phyloP scores from a whole-genome alignment of 1,284 basidiomycete genomes.

The Cryptococcus sp. region DNA sequence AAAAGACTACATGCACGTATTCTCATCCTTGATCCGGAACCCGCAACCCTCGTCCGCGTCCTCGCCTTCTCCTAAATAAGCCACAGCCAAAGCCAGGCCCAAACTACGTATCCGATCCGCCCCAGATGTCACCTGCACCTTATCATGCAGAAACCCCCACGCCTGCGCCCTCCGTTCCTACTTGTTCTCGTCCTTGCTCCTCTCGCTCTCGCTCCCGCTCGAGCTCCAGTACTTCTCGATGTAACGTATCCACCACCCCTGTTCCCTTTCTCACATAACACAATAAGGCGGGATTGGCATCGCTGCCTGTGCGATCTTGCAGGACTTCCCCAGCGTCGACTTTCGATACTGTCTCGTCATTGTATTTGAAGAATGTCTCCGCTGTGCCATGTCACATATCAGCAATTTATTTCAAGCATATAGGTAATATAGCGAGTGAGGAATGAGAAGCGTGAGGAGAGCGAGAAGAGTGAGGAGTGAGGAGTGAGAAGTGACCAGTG shows the following conservation, averaged over 20 bases:
- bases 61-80: too few relatives aligned
- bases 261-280: conserved; percentile 52
- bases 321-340: conserved; percentile 46
- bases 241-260: conserved; percentile 44
- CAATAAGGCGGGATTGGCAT: conserved; percentile 53
- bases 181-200: too few relatives aligned
- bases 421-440: not conserved
- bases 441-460: not conserved
- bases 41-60: too few relatives aligned
- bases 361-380: conserved; percentile 93
- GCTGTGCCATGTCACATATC: conserved; percentile 37
- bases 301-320: conserved; percentile 45
- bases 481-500: not conserved
- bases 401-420: not conserved
- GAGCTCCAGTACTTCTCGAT: conserved; percentile 36
- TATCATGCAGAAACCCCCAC: not conserved
- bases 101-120: not conserved
- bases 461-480: not conserved
- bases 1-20: too few relatives aligned
- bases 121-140: too few relatives aligned
- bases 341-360: conserved; percentile 75
- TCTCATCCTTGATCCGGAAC: too few relatives aligned
- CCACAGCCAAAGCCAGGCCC: too few relatives aligned
- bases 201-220: too few relatives aligned
- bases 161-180: not conserved